Conservation (phyloP, 305 asterid species). For the Fraxinus baroniana region DNA sequence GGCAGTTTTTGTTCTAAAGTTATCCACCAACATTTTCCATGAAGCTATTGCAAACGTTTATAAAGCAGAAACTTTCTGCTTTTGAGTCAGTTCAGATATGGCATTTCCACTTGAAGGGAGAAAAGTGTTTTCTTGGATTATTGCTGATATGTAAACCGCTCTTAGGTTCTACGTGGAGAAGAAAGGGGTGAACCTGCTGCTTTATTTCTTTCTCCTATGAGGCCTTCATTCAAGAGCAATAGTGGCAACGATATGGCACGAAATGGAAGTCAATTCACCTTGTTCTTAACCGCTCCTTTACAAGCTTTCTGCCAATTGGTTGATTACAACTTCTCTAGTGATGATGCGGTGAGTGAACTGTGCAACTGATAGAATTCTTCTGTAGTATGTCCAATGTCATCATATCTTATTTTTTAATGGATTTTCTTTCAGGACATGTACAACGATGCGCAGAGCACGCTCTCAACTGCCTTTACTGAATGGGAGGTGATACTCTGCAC, state of each 20-base stretch:
- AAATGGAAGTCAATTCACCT: conserved; percentile 87
- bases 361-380: conserved; percentile 9
- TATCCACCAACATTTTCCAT: not conserved
- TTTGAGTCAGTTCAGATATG: not conserved
- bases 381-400: conserved; percentile 13
- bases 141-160: conserved; percentile 28
- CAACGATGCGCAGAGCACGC: conserved; percentile 50
- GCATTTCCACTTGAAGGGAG: not conserved
- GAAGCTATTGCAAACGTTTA: not conserved
- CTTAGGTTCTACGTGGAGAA: conserved; percentile 83
- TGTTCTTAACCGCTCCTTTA: conserved; percentile 82
- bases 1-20: not conserved
- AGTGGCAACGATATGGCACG: conserved; percentile 43
- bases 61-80: not conserved
- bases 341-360: conserved; percentile 54
- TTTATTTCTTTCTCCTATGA: conserved; percentile 79
- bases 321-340: conserved; percentile 47
- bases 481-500: conserved; percentile 95
- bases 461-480: conserved; percentile 70
- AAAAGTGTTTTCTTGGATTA: not conserved
- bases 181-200: conserved; percentile 88
- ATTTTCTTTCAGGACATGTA: conserved; percentile 48
- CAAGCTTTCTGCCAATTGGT: conserved; percentile 85
- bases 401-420: not conserved
- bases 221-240: conserved; percentile 64